Base-by-base conservation (phyloP, 495 filamentous ascomycete species). In the Endocarpon pusillum region DNA sequence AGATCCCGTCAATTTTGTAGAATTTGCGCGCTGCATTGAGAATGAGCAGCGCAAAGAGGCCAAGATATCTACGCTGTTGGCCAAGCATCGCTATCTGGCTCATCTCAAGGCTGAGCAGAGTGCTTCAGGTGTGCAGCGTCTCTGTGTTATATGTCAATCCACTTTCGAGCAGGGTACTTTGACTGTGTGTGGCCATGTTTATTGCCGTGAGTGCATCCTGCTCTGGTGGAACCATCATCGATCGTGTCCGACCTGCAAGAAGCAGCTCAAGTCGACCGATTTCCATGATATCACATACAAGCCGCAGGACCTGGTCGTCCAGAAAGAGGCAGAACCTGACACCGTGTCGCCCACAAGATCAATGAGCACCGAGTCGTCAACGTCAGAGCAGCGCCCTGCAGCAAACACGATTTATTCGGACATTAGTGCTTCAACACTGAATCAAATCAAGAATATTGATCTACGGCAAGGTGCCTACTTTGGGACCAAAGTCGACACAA, bases 141-240 rank as follows among this genome's bases (percentile, higher is more conserved):
- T 73, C 14, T 94, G 85, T 49, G 64, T 87, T 40, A 92, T 94
- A 41, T 93, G 85, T 49, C 71, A 77, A 36, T 58, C 62, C 1
- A 41, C 55, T 3, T 85, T 92, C 48, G 76, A 78, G 44, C 54
- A 68, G 27, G 89, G 87, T 64, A 28, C 86, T 19, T 59, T 97
- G 45, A 94, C 87, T 1, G 66, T 77, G 2, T 97, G 87, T 52
- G 87, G 87, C 1, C 87, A 97, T 45, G 71, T 78, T 37, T 94
- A 80, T 45, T 94, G 87, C 56, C 79, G 75, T 36, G 78, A 80
- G 21, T 97, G 89, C 52, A 71, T 94, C 19, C 55, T 58, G 3
- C 35, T 69, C 6, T 97, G 89, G 87, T 79, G 75, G 55, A 54
- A 54, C 29, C 56, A 61, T 33, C 65, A 76, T 35, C 61, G 49